phyloP scores from a whole-genome alignment of 805 yeast species.

The Yamadazyma akitaensis region DNA sequence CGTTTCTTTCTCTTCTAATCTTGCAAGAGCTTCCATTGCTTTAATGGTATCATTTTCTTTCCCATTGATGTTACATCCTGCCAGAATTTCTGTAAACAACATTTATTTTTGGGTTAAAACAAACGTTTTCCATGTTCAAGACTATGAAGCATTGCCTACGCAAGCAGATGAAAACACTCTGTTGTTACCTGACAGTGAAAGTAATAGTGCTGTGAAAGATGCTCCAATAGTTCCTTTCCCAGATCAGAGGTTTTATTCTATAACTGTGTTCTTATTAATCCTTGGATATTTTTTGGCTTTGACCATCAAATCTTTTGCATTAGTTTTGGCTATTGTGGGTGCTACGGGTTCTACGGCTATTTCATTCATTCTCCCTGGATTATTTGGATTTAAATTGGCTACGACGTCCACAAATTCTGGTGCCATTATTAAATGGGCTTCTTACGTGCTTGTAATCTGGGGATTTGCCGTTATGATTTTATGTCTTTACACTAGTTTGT shows the following conservation, averaged over 20 bases:
- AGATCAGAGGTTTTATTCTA: slow-evolving; percentile 41
- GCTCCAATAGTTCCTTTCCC: slow-evolving; percentile 50
- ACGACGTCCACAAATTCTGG: slow-evolving; percentile 27
- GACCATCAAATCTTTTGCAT: slow-evolving; percentile 60
- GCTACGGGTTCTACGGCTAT: slow-evolving; percentile 82
- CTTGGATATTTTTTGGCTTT: slow-evolving; percentile 55
- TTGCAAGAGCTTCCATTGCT: slow-evolving; percentile 61
- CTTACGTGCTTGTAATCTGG: slow-evolving; percentile 48
- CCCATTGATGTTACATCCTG: slow-evolving; percentile 81
- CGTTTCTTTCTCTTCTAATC: slow-evolving; percentile 43
- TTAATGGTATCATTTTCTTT: slow-evolving; percentile 70
- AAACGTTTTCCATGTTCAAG: background rate
- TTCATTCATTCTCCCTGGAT: slow-evolving; percentile 74
- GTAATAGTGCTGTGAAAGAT: slow-evolving; percentile 20
- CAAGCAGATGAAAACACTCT: background rate
- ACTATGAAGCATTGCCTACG: background rate
- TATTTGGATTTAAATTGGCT: slow-evolving; percentile 63
- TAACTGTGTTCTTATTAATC: slow-evolving; percentile 46
- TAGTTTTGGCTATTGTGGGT: slow-evolving; percentile 70
- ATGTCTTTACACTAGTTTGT: slow-evolving; percentile 50
- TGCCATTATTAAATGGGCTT: slow-evolving; percentile 28
- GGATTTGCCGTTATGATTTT: slow-evolving; percentile 52
- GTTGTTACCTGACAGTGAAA: slow-evolving; percentile 13
- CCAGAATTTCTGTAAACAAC: slow-evolving; percentile 69
- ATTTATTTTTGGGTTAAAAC: slow-evolving; percentile 53